Evolutionary conservation across 441 rosid species (phyloP), one percentile per base, ranked within the genome.

Genomic region (Viola pubescens): DNA sequence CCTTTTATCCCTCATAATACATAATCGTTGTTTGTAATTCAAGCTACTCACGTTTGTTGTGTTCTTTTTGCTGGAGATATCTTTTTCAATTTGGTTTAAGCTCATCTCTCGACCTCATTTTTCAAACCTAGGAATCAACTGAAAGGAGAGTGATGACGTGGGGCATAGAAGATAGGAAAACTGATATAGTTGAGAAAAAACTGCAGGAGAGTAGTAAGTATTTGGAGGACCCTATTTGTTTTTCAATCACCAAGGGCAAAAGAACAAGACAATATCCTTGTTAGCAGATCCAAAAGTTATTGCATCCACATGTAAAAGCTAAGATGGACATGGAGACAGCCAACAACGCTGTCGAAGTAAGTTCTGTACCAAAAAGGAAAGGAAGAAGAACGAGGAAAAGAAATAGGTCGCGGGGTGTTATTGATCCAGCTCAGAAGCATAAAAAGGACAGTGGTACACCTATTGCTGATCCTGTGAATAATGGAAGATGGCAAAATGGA

Each of bases 381-480:
- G 47, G 16, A 41, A 70, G 63, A 53, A 56, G 7, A 60, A 63
- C 42, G n/a, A 40, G 34, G 43, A 60, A 58, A 52, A 49, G 19
- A 52, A 11, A 26, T 11, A 57, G 58, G 9, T 60, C 51, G 10
- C 8, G 53, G 6, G 70, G 65, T 56, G 42, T 19, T 55, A 63
- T 54, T 47, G 34, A 52, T 69, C 52, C 52, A 19, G 54, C 54
- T 51, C 50, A 56, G 62, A 58, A 68, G 56, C 65, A 65, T 60
- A 67, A 59, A 4, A 64, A 63, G 65, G 74, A 66, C 60, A 65
- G 50, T 56, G 72, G 52, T 37, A 60, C 60, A 9, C 5, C 59
- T 39, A 11, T 41, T 60, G 9, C 26, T 16, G 56, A 61, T 37
- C 65, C 60, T 50, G 40, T 63, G 60, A 71, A 58, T 52, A 52